phyloP scores from a whole-genome alignment of 2,329 filamentous ascomycete species.

The Fusarium setosum region DNA sequence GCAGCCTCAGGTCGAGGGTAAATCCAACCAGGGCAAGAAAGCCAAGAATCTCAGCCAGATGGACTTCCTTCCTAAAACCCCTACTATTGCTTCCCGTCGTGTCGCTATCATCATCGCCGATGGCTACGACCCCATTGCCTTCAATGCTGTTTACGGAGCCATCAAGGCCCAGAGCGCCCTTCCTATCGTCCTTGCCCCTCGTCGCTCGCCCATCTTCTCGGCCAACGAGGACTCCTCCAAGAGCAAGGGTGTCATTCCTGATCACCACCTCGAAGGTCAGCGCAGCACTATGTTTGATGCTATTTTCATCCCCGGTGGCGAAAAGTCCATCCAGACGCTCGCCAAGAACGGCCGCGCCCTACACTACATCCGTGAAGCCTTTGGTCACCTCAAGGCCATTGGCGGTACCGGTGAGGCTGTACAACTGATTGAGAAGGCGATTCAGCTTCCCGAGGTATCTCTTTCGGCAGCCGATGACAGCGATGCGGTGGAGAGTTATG shows the following conservation, averaged over 20 bases:
- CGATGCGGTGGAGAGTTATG: constrained; percentile 73
- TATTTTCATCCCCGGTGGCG: constrained; percentile 80
- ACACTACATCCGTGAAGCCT: constrained; percentile 84
- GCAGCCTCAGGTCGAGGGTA: constrained; percentile 63
- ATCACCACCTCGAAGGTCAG: constrained; percentile 84
- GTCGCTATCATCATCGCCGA: constrained; percentile 83
- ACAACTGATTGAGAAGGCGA: constrained; percentile 65
- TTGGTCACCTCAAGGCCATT: constrained; percentile 84
- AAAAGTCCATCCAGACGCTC: constrained; percentile 70
- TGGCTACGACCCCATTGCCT: constrained; percentile 76
- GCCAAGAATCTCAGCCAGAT: constrained; percentile 76
- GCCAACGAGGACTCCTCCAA: constrained; percentile 65
- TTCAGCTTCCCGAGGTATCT: constrained; percentile 56
- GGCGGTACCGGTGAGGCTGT: constrained; percentile 80
- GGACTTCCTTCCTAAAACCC: constrained; percentile 71
- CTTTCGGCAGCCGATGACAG: constrained; percentile 53
- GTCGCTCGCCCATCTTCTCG: constrained; percentile 73
- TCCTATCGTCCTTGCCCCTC: constrained; percentile 78
- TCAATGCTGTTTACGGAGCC: constrained; percentile 72
- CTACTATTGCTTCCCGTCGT: constrained; percentile 77
- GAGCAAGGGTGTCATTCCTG: constrained; percentile 69
- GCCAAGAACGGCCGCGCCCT: constrained; percentile 76
- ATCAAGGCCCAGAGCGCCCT: constrained; percentile 72
- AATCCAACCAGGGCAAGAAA: constrained; percentile 73
- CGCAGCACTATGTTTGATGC: constrained; percentile 86